Percentiles rank a stretch among this genome's conserved stretches.
phyloP scores from a whole-genome alignment of 2,329 filamentous ascomycete species.

The Cladorrhinum sp. region DNA sequence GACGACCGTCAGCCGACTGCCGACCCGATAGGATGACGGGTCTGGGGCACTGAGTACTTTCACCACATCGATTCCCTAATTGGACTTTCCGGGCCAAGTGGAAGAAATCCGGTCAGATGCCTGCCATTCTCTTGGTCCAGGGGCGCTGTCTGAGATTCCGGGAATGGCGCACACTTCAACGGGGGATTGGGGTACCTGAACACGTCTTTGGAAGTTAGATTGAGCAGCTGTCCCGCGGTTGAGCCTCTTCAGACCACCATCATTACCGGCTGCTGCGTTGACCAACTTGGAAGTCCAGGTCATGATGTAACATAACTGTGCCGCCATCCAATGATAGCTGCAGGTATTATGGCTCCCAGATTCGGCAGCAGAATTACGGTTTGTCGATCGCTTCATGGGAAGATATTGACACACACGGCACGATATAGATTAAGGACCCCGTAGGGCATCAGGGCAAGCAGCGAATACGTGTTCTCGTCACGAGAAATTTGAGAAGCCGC shows the following conservation, averaged over 20 bases:
- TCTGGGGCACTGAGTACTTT: not conserved
- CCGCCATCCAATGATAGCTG: not conserved
- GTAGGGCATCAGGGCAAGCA: not conserved
- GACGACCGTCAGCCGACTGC: conserved; percentile 22
- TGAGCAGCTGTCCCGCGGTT: conserved; percentile 13
- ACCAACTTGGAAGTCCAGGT: not conserved
- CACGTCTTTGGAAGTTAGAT: not conserved
- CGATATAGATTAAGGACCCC: conserved; percentile 6
- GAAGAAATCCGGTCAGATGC: conserved; percentile 12
- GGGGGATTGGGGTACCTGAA: not conserved
- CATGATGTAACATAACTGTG: conserved; percentile 1
- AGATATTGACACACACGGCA: not conserved
- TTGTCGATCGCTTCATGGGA: not conserved
- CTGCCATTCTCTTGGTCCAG: not conserved
- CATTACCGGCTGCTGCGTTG: not conserved
- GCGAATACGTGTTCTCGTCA: not conserved
- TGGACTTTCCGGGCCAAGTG: conserved; percentile 13
- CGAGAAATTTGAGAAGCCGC: not conserved
- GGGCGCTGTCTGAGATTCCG: conserved; percentile 9
- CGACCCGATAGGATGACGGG: conserved; percentile 2
- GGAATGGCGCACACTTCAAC: conserved; percentile 5
- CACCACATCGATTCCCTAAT: conserved; percentile 15
- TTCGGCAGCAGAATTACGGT: not conserved
- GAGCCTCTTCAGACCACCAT: conserved; percentile 13
- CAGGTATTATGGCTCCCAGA: not conserved